phyloP scores from a whole-genome alignment of 768 basidiomycete genomes.

The Leccinum uliginosum region DNA sequence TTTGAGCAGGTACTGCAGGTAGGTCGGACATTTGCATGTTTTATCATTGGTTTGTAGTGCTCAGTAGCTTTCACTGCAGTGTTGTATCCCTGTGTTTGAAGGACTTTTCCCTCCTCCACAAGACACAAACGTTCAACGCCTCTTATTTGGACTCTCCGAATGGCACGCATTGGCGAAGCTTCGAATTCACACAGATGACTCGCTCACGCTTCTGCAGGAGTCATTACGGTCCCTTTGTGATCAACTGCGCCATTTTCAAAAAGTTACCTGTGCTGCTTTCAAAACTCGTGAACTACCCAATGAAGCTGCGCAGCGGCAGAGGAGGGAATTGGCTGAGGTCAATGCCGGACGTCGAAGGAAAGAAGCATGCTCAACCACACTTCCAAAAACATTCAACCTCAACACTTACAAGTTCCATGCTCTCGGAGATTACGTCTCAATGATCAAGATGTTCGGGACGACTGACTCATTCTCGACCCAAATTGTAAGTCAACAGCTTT shows the following conservation, averaged over 20 bases:
- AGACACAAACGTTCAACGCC: too few relatives aligned
- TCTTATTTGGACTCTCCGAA: background rate
- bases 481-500: background rate
- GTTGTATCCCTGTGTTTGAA: too few relatives aligned
- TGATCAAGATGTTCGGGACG: background rate
- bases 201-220: background rate
- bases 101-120: too few relatives aligned
- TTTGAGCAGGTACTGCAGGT: too few relatives aligned
- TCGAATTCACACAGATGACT: background rate
- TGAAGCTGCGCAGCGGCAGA: background rate
- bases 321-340: background rate
- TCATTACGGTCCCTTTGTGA: background rate
- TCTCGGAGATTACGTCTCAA: background rate
- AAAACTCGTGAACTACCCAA: background rate
- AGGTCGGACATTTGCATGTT: too few relatives aligned
- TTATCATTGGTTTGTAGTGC: too few relatives aligned
- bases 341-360: background rate
- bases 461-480: background rate
- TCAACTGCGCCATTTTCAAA: background rate
- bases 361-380: background rate
- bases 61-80: too few relatives aligned
- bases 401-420: background rate
- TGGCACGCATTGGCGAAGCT: background rate
- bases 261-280: background rate
- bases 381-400: background rate